Percentiles rank a stretch among this genome's conserved stretches.
phyloP scores from a whole-genome alignment of 2,329 filamentous ascomycete species.

The Lasiodiplodia sp. region DNA sequence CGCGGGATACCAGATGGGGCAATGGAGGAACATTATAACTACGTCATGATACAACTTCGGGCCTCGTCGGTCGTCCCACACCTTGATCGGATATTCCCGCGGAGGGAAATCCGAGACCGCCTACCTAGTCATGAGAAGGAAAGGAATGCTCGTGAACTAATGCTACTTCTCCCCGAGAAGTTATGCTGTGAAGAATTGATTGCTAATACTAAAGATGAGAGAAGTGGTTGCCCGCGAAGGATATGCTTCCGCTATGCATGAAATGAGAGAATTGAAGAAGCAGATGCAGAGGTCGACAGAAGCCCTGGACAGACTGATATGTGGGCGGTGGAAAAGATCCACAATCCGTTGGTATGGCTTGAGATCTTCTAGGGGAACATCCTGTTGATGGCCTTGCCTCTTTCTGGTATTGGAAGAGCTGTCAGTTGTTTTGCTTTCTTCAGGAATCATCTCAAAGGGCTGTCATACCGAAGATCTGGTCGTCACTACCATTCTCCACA shows the following conservation, averaged over 20 bases:
- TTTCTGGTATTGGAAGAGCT: background rate
- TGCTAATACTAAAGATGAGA: background rate
- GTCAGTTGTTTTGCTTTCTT: background rate
- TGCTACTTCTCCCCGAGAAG: background rate
- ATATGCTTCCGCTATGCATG: background rate
- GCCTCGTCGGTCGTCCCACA: background rate
- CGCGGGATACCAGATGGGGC: background rate
- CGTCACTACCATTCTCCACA: background rate
- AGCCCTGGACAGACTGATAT: background rate
- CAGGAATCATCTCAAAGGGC: background rate
- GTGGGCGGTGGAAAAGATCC: background rate
- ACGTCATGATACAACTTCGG: slow-evolving; percentile 4
- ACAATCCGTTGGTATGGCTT: background rate
- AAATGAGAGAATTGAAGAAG: background rate
- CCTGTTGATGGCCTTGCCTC: background rate
- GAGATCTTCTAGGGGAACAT: slow-evolving; percentile 1
- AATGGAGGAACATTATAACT: background rate
- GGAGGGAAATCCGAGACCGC: background rate
- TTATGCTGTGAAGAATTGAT: background rate
- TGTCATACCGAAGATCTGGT: slow-evolving; percentile 8
- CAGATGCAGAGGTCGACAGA: background rate
- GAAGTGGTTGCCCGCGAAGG: background rate
- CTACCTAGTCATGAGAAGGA: background rate
- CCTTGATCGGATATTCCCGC: background rate
- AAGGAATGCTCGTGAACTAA: background rate